Evolutionary conservation across 2,329 filamentous ascomycete species (phyloP), one percentile per base, ranked within the genome.

Genomic region (Cordyceps cicadae): DNA sequence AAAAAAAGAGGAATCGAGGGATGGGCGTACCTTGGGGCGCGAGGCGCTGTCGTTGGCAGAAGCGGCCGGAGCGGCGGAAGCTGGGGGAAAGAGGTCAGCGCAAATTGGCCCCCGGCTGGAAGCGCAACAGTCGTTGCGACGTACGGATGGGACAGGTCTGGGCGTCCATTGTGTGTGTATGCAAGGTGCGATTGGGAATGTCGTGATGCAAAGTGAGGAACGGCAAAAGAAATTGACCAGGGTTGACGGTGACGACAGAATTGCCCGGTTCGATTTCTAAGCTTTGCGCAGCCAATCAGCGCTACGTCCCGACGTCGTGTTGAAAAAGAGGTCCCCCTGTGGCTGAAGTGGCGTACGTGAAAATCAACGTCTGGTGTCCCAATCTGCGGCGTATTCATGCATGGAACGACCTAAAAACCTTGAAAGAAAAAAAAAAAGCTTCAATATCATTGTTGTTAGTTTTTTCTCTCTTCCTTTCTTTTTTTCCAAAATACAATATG

Each of bases 101-200:
- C n/a, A 17, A 17, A 54, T 9, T 2, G 17, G 15, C 8, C 26
- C 26, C 5, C 15, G 29, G 11, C n/a, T 6, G 32, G 14, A 4
- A 34, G 5, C 3, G 19, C 1, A 15, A 19, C 2, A 2, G 24
- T 11, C 2, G 6, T 26, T 41, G 45, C 39, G 11, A 17, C 60
- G 9, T 57, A 56, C 54, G 32, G n/a, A 53, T 19, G 21, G 53
- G 7, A 24, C 54, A 32, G 1, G 32, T 15, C 61, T 69, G 69
- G 63, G 69, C 70, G 58, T 74, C 71, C 71, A 74, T 74, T 61
- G 56, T 71, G 66, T 49, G 19, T 50, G 62, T 52, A 12, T 56
- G 43, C 43, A 41, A 6, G 5, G 19, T 8, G 57, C 19, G 26
- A 53, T 37, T 12, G 12, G 12, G 17, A 9, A n/a, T 48, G 11